Conservation (phyloP, 176 grass and related monocot genomes). For the Aegilops tauschii region DNA sequence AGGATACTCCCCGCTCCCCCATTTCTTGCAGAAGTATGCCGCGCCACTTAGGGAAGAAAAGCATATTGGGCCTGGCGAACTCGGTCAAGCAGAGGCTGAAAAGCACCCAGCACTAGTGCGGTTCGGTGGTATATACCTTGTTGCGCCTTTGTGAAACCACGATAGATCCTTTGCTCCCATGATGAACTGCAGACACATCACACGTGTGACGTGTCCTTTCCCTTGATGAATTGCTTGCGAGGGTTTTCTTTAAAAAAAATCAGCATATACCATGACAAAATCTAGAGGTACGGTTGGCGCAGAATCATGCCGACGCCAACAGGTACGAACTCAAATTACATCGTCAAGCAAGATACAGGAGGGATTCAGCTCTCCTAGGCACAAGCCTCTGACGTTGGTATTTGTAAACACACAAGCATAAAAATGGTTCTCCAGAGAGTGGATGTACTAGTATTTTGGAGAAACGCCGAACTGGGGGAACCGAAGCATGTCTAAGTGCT, state of each 20-base stretch:
- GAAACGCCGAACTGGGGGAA: background rate
- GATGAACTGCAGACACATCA: background rate
- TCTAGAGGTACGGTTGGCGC: background rate
- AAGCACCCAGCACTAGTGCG: background rate
- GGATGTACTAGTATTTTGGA: background rate
- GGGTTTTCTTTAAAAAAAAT: background rate
- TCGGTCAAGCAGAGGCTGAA: background rate
- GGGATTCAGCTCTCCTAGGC: background rate
- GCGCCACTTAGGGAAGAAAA: background rate
- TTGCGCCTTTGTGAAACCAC: background rate
- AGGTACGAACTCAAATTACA: constrained; percentile 8
- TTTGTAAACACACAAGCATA: constrained; percentile 11
- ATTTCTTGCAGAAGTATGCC: no score
- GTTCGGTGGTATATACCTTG: constrained; percentile 16
- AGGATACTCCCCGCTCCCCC: no score
- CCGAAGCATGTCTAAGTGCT: constrained; percentile 26
- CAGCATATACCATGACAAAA: background rate
- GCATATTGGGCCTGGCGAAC: background rate
- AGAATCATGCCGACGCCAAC: background rate
- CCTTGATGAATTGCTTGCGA: background rate
- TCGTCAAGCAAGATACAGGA: no score
- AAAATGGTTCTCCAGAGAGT: background rate
- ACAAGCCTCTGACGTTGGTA: constrained; percentile 1
- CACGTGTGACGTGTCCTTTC: background rate
- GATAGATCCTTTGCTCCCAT: background rate